A percentile compares a stretch with the other conserved stretches of the same genome.
Conservation (phyloP, 768 basidiomycete species). For the Lactarius evosmus region DNA sequence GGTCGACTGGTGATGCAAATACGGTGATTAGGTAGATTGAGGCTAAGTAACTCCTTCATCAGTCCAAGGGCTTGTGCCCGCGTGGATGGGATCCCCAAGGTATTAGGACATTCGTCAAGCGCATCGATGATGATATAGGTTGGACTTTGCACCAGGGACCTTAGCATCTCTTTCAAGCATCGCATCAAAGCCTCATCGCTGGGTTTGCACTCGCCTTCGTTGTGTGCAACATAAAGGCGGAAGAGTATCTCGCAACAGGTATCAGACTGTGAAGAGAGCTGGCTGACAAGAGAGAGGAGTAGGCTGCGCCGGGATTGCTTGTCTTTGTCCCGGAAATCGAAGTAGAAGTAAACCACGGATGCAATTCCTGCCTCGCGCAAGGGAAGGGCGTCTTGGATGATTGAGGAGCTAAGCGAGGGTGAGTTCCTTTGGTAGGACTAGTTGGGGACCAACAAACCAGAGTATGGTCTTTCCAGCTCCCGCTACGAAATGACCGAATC, state of each 20-base stretch:
- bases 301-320: too few species aligned
- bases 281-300: too few species aligned
- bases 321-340: not conserved
- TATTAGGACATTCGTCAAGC: not conserved
- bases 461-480: too few species aligned
- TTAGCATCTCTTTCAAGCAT: not conserved
- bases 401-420: not conserved
- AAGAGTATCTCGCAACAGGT: too few species aligned
- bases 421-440: not conserved
- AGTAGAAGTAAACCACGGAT: not conserved
- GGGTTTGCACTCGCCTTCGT: not conserved
- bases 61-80: not conserved
- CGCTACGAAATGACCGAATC: too few species aligned
- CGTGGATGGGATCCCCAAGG: not conserved
- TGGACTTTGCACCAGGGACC: not conserved
- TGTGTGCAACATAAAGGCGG: too few species aligned
- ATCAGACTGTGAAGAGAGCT: too few species aligned
- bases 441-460: not conserved
- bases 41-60: not conserved
- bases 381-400: not conserved
- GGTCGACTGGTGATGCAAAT: not conserved
- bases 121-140: not conserved
- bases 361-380: not conserved
- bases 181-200: not conserved
- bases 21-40: not conserved